A percentile compares a stretch with the other conserved stretches of the same genome.
phyloP scores from a whole-genome alignment of 768 basidiomycete genomes.

The Russula lepida region DNA sequence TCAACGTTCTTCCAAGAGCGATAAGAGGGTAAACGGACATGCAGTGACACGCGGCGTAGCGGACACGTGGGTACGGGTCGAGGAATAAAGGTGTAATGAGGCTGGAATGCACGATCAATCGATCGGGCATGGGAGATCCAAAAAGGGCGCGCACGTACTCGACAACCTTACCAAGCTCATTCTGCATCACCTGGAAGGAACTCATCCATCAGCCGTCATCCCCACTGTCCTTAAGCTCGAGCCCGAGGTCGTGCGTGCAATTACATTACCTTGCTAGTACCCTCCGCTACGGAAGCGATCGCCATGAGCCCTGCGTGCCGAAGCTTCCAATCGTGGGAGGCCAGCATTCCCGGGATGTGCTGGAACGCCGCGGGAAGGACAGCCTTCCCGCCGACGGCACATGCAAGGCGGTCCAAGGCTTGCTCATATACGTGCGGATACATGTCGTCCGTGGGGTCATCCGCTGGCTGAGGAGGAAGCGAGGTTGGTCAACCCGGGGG shows the following conservation, averaged over 20 bases:
- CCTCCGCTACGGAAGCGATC: constrained; percentile 79
- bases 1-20: not conserved
- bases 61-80: constrained; percentile 68
- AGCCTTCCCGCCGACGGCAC: constrained; percentile 66
- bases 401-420: constrained; percentile 71
- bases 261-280: constrained; percentile 57
- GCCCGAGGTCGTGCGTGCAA: not conserved
- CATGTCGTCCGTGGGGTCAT: constrained; percentile 52
- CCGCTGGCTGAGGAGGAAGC: constrained; percentile 42
- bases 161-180: constrained; percentile 74
- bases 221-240: not conserved
- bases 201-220: not conserved
- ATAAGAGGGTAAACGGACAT: constrained; percentile 38
- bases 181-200: constrained; percentile 55
- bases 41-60: constrained; percentile 80
- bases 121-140: not conserved
- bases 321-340: constrained; percentile 74
- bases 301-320: constrained; percentile 84
- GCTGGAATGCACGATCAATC: constrained; percentile 29
- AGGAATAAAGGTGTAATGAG: constrained; percentile 70
- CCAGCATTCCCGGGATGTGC: constrained; percentile 76
- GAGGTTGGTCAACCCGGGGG: not conserved
- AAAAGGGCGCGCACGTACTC: constrained; percentile 41
- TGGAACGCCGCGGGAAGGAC: constrained; percentile 77
- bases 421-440: constrained; percentile 78